A percentile compares a stretch with the other conserved stretches of the same genome.
These are phyloP conservation scores for Teratosphaeria nubilosa DNA, from an alignment of 2,329 filamentous ascomycete genomes.

Conservation along the genomic window DNA sequence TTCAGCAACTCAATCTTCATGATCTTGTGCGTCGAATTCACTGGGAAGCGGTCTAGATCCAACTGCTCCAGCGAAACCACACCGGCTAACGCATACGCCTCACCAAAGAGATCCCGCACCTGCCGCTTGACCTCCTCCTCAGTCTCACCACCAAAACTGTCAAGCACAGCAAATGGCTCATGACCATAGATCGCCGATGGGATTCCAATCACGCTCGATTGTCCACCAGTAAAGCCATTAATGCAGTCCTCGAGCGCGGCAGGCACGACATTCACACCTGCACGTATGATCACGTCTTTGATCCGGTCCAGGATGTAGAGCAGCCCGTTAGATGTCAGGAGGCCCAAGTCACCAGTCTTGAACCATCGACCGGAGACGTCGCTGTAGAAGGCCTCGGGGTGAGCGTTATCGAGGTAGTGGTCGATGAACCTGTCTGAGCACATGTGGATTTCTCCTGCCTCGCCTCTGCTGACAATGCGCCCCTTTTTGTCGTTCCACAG, in stretches of 20 bases:
- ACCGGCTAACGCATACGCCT: constrained; percentile 12
- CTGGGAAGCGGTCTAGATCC: constrained; percentile 10
- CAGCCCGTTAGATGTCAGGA: constrained; percentile 10
- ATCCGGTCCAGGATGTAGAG: constrained; percentile 16
- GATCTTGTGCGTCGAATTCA: constrained; percentile 19
- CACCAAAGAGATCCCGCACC: constrained; percentile 12
- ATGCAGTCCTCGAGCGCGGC: constrained; percentile 17
- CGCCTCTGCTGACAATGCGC: constrained; percentile 3
- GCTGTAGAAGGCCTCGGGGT: constrained; percentile 10
- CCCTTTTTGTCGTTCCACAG: constrained; percentile 9
- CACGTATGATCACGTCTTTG: constrained; percentile 18
- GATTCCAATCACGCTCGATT: constrained; percentile 10
- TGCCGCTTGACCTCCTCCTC: constrained; percentile 10
- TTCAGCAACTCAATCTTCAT: constrained; percentile 12
- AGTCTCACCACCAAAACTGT: constrained; percentile 7
- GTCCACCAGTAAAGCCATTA: constrained; percentile 7
- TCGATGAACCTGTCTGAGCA: constrained; percentile 6
- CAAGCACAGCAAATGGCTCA: constrained; percentile 13
- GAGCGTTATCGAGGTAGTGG: constrained; percentile 10
- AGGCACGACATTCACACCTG: constrained; percentile 8
- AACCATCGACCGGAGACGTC: constrained; percentile 14
- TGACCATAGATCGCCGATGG: constrained; percentile 10
- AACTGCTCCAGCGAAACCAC: constrained; percentile 11
- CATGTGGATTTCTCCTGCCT: constrained; percentile 12
- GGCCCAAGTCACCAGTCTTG: constrained; percentile 16